Conservation (phyloP, 2,329 filamentous ascomycete genomes). For the Sporothrix euskadiensis region DNA sequence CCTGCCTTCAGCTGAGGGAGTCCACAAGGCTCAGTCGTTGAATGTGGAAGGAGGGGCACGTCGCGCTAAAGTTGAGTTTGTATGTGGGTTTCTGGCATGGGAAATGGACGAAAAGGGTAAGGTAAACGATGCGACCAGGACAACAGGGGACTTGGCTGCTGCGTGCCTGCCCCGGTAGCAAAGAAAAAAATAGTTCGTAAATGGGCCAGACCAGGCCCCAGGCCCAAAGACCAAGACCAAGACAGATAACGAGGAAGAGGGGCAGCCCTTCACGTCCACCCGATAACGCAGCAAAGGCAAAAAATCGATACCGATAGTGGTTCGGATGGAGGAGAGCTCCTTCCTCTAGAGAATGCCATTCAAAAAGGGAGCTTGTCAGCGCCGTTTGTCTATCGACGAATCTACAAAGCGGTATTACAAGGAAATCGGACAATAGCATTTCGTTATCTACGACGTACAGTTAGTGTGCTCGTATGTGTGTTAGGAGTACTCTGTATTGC, state of each 20-base stretch:
- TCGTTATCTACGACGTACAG: neutral
- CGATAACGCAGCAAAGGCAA: constrained; percentile 20
- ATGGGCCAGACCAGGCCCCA: constrained; percentile 7
- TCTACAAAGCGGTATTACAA: neutral
- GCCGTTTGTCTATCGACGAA: too few species aligned
- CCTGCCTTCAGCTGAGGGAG: neutral
- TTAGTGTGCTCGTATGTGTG: neutral
- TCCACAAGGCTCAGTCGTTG: neutral
- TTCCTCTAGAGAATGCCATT: neutral
- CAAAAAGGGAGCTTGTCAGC: neutral
- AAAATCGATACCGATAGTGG: neutral
- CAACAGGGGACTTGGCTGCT: neutral
- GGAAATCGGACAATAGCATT: neutral
- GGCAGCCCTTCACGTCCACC: constrained; percentile 14
- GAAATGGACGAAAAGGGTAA: constrained; percentile 16
- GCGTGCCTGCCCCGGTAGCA: neutral
- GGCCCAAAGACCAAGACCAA: neutral
- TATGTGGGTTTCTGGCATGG: neutral
- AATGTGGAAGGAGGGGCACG: constrained; percentile 21
- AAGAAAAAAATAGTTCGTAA: neutral
- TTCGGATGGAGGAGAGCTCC: neutral
- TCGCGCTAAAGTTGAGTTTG: neutral
- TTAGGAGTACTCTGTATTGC: neutral
- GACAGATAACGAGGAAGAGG: neutral
- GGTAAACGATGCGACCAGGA: constrained; percentile 9